Conservation (phyloP, 2,329 filamentous ascomycete species). For the Huntiella omanensis region DNA sequence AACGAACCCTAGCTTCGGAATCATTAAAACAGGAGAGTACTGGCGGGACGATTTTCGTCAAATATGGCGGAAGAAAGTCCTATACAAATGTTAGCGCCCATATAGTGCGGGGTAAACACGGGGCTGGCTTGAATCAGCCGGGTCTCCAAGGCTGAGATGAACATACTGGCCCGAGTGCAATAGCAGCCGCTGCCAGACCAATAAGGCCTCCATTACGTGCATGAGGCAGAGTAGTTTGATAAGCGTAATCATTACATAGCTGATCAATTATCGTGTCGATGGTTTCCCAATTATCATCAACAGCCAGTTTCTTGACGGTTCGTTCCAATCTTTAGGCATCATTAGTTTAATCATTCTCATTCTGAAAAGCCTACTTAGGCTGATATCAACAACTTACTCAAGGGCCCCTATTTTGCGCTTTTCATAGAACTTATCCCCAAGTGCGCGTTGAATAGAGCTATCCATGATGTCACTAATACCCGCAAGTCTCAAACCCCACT, state of each 20-base stretch:
- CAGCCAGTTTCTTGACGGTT: constrained; percentile 68
- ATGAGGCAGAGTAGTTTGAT: constrained; percentile 91
- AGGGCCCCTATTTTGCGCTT: constrained; percentile 92
- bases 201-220: constrained; percentile 92
- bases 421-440: constrained; percentile 98
- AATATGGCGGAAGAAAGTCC: constrained; percentile 53
- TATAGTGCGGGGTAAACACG: background rate
- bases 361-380: background rate
- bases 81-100: background rate
- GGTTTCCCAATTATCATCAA: constrained; percentile 55
- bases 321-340: constrained; percentile 57
- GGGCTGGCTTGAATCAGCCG: background rate
- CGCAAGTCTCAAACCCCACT: no score
- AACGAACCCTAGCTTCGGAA: constrained; percentile 89
- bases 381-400: constrained; percentile 44
- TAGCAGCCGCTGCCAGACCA: constrained; percentile 83
- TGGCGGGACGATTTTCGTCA: constrained; percentile 86
- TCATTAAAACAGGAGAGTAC: constrained; percentile 95
- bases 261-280: constrained; percentile 85
- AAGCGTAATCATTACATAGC: constrained; percentile 93
- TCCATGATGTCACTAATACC: constrained; percentile 43
- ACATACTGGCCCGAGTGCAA: constrained; percentile 78
- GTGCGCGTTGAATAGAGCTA: constrained; percentile 65
- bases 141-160: background rate
- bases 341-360: constrained; percentile 1